Base-by-base conservation (phyloP, 257 asterid species). In the Primulina tabacum region DNA sequence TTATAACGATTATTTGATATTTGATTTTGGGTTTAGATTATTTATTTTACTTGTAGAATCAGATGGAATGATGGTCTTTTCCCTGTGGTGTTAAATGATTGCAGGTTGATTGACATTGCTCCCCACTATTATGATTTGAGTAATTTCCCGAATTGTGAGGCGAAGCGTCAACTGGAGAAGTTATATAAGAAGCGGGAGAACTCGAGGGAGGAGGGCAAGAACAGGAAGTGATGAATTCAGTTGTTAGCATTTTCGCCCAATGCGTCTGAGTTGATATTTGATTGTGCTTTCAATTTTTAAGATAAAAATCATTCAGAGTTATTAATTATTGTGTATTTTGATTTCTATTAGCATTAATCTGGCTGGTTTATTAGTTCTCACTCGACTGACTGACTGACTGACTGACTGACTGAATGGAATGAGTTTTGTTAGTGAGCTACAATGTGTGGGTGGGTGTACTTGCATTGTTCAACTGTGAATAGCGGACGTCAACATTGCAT, bases 71-170 rank as follows among this genome's bases (percentile, higher is more conserved):
- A 50, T 50, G 14, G 8, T 50, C 8, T 16, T 0, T 16, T 50
- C 57, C 2, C 8, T 17, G 21, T 34, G 5, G 21, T 29, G 4
- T 63, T 26, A 43, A 5, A 58, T 18, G 14, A 57, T 9, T 71
- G 73, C 83, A 91, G 98, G 98, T 80, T 93, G 90, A 84, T 93
- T 11, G 97, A 93, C 69, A 71, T 93, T 37, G 96, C 97, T 17
- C 95, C 98, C 2, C 98, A 93, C 68, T 90, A 93, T 76, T 90
- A 84, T 26, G 97, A 93, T 79, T 81, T 93, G 17, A 67, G 84
- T 0, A 90, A 93, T 79, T 93, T 93, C 81, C 97, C 97, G 8
- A 87, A 86, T 67, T 93, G 98, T 8, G 97, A 90, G 82, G 98
- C 98, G 2, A 90, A 89, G 80, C 88, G 92, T 0, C 87, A 85